Evolutionary conservation across 2,329 filamentous ascomycete species (phyloP).

Genomic region (Phialocephala sp.): DNA sequence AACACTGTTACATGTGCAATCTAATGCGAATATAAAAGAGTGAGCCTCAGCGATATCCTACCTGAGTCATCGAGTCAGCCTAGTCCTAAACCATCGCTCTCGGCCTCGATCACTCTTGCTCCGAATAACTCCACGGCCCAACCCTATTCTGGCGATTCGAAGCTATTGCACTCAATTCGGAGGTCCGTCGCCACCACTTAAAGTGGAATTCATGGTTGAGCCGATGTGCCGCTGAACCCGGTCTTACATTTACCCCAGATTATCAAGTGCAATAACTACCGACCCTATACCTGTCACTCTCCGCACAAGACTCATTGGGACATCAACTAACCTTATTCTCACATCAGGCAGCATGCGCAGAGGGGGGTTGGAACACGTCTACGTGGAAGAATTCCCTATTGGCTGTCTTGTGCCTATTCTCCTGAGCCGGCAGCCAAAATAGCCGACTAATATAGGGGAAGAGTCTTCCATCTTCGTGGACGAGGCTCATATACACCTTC

Average conservation of each 20-base stretch:
- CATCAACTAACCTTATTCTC: conserved; percentile 8
- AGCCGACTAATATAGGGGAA: conserved; percentile 9
- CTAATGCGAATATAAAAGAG: neutral
- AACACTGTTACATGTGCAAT: too few relatives aligned
- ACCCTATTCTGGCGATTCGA: neutral
- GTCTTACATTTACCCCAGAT: neutral
- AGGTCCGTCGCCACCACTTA: neutral
- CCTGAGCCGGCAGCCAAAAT: conserved; percentile 5
- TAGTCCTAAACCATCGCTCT: neutral
- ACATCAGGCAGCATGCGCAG: neutral
- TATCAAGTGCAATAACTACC: neutral
- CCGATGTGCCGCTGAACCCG: neutral
- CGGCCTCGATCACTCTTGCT: neutral
- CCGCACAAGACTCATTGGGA: conserved; percentile 1
- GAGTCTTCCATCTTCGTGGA: conserved; percentile 2
- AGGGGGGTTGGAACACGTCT: neutral
- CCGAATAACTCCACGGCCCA: neutral
- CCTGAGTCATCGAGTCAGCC: neutral
- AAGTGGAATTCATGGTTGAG: neutral
- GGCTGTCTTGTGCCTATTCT: conserved; percentile 6
- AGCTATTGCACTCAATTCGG: neutral
- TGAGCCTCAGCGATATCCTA: neutral
- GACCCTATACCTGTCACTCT: neutral
- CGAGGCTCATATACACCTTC: conserved; percentile 9
- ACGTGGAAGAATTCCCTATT: neutral